Base-by-base conservation (phyloP, 441 rosid species). In the Erodium moschatum region DNA sequence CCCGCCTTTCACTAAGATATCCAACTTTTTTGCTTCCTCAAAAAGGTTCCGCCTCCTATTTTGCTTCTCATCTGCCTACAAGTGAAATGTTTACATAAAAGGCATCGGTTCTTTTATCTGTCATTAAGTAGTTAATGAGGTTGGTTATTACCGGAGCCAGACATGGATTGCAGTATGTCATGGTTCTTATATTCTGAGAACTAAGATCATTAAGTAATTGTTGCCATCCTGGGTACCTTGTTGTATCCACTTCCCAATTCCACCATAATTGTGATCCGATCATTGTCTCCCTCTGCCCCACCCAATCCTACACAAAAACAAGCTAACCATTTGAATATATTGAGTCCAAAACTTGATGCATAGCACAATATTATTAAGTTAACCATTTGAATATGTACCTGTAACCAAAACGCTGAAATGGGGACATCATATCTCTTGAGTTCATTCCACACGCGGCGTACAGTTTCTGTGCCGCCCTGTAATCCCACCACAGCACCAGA, bases 151-250 rank as follows among this genome's bases (percentile, higher is more conserved):
- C 92, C 70, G 84, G 92, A 71, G 93, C 87, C 42, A 87, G 75
- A 76, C 87, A 87, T 7, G 90, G 93, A 33, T 86, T 87, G 84
- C 90, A 87, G 76, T 87, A 87, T 67, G 93, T 83, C 93, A 87
- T 87, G 73, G 83, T 80, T 80, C 80, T 81, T 54, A 87, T 80
- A 54, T 81, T 73, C 67, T 81, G 84, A 69, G 75, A 70, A 44
- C 67, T 64, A 35, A 87, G 84, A 80, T 87, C 90, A 62, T 76
- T 60, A 27, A 84, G 50, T 62, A 88, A 76, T 67, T 83, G 79
- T 71, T 73, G 67, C 93, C 93, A 88, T 48, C 86, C 90, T 12
- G 67, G 58, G 21, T 88, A 86, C 77, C 86, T 77, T 67, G 69
- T 67, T 8, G 77, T 65, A 74, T 88, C 93, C 50, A 84, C 90